Evolutionary conservation across 2,329 filamentous ascomycete genomes (phyloP).

Genomic region (Anthostomella pinea): DNA sequence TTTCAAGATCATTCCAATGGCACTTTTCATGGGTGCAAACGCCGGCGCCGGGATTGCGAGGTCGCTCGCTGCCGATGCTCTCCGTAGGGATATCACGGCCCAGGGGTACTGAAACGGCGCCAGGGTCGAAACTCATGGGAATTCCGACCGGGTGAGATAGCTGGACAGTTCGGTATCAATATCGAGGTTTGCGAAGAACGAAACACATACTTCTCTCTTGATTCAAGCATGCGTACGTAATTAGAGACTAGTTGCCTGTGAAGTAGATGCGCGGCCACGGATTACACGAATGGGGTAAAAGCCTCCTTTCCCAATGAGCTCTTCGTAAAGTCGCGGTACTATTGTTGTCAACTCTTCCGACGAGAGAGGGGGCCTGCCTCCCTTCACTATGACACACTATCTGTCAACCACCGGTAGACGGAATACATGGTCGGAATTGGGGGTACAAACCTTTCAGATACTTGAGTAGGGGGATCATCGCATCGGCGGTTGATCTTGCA

Average conservation of each 20-base stretch:
- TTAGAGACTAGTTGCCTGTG: too few species aligned
- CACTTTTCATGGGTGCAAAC: conserved; percentile 2
- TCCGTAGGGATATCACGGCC: too few species aligned
- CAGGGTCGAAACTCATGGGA: too few species aligned
- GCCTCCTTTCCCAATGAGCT: neutral
- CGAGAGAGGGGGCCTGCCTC: neutral
- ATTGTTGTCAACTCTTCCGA: neutral
- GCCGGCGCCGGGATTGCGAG: conserved; percentile 1
- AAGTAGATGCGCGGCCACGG: neutral
- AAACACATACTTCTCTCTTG: too few species aligned
- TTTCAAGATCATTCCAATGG: conserved; percentile 5
- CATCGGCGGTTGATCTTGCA: neutral
- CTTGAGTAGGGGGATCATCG: conserved; percentile 1
- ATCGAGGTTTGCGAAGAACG: too few species aligned
- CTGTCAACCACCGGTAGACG: neutral
- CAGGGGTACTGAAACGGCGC: too few species aligned
- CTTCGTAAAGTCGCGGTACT: neutral
- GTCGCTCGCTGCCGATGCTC: too few species aligned
- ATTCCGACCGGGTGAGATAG: too few species aligned
- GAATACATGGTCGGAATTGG: neutral
- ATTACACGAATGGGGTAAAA: neutral
- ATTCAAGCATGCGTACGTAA: too few species aligned
- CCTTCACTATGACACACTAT: neutral
- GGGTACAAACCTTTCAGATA: neutral
- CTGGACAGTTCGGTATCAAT: too few species aligned